phyloP scores from a whole-genome alignment of 208 protist genomes.

The Wallacemonas sp. region DNA sequence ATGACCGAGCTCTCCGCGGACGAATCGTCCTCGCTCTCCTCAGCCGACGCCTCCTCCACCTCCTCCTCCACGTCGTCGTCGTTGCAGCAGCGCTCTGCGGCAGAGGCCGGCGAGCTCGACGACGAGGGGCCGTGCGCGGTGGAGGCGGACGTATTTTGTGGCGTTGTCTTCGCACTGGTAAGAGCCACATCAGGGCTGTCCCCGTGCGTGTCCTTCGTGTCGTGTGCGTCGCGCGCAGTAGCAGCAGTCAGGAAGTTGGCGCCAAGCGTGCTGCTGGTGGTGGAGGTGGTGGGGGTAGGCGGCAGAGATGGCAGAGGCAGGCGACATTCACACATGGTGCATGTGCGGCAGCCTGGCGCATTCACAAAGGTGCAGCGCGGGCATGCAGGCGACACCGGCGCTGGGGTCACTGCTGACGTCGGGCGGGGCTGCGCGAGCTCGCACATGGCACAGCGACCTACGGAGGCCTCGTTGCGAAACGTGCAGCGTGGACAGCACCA shows the following conservation, averaged over 20 bases:
- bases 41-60: conserved; percentile 22
- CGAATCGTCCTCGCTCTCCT: conserved; percentile 17
- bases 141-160: neutral
- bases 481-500: conserved; percentile 38
- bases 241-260: conserved; percentile 1
- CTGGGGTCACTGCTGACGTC: neutral
- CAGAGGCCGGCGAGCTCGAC: neutral
- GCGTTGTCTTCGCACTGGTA: no score
- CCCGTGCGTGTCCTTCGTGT: neutral
- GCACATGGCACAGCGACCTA: conserved; percentile 7
- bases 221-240: neutral
- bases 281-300: neutral
- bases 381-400: conserved; percentile 15
- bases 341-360: conserved; percentile 11
- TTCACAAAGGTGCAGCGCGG: conserved; percentile 48
- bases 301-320: conserved; percentile 13
- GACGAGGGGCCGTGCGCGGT: neutral
- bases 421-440: neutral
- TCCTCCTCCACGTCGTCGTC: conserved; percentile 25
- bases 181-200: no score
- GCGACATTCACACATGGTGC: conserved; percentile 32
- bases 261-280: neutral
- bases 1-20: neutral
- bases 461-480: conserved; percentile 19
- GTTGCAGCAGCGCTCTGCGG: neutral